Percentiles rank a stretch among this genome's conserved stretches.
Evolutionary conservation across 2,329 filamentous ascomycete genomes (phyloP).

Genomic region (Pseudogymnoascus sp.): DNA sequence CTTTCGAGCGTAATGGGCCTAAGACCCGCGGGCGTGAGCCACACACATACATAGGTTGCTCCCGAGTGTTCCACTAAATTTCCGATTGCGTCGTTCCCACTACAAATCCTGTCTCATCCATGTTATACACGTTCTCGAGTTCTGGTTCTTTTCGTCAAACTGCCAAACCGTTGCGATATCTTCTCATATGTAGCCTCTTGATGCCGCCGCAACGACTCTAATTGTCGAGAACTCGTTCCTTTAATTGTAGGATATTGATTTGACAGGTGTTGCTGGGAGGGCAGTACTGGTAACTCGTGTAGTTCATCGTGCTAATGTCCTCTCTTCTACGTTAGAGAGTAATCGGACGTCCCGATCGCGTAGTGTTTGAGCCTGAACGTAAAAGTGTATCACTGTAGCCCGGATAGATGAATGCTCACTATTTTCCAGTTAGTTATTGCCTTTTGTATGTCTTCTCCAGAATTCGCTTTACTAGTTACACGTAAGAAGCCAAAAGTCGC

Average conservation of each 20-base stretch:
- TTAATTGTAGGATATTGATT: not conserved
- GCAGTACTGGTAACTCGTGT: not conserved
- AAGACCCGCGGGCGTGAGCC: not conserved
- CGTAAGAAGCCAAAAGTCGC: not conserved
- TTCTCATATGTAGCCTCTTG: not conserved
- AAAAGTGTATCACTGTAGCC: not conserved
- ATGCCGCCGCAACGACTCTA: not conserved
- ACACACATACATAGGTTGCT: not conserved
- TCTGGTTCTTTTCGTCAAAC: not conserved
- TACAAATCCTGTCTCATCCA: conserved; percentile 7
- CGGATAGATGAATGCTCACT: no score
- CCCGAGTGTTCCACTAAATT: not conserved
- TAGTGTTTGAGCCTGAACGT: not conserved
- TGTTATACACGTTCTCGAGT: conserved; percentile 8
- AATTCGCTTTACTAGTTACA: not conserved
- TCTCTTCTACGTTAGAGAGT: not conserved
- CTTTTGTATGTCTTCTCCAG: no score
- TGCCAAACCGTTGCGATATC: not conserved
- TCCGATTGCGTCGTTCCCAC: not conserved
- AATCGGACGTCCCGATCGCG: not conserved
- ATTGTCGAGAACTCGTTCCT: not conserved
- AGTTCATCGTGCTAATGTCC: not conserved
- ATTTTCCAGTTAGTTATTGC: no score
- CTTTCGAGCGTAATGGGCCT: not conserved
- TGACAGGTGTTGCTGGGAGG: not conserved